These are phyloP conservation scores for Suillus sp. DNA, from an alignment of 768 basidiomycete species.

Conservation along the genomic window DNA sequence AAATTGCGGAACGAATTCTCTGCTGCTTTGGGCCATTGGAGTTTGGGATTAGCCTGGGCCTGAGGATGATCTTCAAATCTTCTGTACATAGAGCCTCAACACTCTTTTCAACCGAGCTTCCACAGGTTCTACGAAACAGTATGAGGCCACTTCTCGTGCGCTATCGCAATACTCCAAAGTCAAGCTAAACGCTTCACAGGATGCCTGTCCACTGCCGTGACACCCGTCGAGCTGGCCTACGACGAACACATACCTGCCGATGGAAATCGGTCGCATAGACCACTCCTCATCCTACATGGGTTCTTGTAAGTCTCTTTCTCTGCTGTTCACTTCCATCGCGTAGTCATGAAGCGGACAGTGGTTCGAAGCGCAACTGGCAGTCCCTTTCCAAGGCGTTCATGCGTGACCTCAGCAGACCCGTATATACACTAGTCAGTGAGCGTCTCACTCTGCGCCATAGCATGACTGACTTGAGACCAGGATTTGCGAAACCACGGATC, in stretches of 20 bases:
- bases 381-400: slow-evolving; percentile 77
- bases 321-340: background rate
- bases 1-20: background rate
- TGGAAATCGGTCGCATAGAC: slow-evolving; percentile 37
- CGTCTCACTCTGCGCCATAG: background rate
- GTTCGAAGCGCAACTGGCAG: slow-evolving; percentile 88
- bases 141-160: background rate
- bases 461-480: slow-evolving; percentile 36
- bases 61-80: background rate
- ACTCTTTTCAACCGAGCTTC: background rate
- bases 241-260: slow-evolving; percentile 33
- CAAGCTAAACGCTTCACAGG: slow-evolving; percentile 19
- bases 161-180: background rate
- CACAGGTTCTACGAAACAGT: slow-evolving; percentile 1
- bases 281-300: slow-evolving; percentile 64
- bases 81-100: background rate
- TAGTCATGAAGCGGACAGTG: slow-evolving; percentile 44
- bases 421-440: slow-evolving; percentile 68
- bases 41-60: background rate
- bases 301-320: slow-evolving; percentile 51
- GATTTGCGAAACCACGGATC: slow-evolving; percentile 90
- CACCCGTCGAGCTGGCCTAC: slow-evolving; percentile 33
- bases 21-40: background rate
- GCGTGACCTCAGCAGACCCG: slow-evolving; percentile 60
- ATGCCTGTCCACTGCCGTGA: slow-evolving; percentile 19